A percentile compares a stretch with the other conserved stretches of the same genome.
Evolutionary conservation across 805 yeast genomes (phyloP).

Genomic region (Myxozyma vanderwaltii): DNA sequence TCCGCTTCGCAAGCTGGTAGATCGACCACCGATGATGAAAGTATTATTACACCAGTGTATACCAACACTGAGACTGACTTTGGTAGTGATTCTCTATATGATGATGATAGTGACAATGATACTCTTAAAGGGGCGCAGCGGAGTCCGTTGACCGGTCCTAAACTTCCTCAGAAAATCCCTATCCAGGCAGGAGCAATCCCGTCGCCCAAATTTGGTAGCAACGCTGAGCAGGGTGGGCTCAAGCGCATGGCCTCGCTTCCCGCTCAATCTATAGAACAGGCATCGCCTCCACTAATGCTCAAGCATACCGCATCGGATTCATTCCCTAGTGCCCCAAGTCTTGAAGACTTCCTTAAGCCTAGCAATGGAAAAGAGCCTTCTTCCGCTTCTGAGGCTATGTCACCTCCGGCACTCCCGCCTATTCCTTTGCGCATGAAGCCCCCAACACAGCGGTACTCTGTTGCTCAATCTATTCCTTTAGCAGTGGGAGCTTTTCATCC

Average conservation of each 20-base stretch:
- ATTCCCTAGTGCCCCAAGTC: constrained; percentile 1
- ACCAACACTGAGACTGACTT: constrained; percentile 4
- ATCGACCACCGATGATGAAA: not conserved
- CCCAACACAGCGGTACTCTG: not conserved
- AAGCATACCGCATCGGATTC: not conserved
- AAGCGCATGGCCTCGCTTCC: not conserved
- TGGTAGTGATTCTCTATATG: not conserved
- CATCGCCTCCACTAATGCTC: not conserved
- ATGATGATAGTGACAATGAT: constrained; percentile 4
- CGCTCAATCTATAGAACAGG: not conserved
- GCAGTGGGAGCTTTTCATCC: constrained; percentile 5
- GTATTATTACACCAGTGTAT: constrained; percentile 14
- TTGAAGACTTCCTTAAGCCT: constrained; percentile 1
- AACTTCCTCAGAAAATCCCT: constrained; percentile 11
- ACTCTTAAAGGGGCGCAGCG: not conserved
- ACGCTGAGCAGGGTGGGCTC: not conserved
- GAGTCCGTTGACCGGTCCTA: not conserved
- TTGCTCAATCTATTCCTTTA: constrained; percentile 4
- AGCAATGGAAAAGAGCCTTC: not conserved
- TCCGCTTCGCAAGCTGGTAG: constrained; percentile 8
- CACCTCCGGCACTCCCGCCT: constrained; percentile 9
- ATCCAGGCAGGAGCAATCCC: not conserved
- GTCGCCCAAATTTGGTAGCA: constrained; percentile 3
- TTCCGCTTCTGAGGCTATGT: not conserved
- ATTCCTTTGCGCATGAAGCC: constrained; percentile 4